Percentiles rank a stretch among this genome's conserved stretches.
phyloP scores from a whole-genome alignment of 495 filamentous ascomycete genomes.

The Aspergillus sclerotiicarbonarius region DNA sequence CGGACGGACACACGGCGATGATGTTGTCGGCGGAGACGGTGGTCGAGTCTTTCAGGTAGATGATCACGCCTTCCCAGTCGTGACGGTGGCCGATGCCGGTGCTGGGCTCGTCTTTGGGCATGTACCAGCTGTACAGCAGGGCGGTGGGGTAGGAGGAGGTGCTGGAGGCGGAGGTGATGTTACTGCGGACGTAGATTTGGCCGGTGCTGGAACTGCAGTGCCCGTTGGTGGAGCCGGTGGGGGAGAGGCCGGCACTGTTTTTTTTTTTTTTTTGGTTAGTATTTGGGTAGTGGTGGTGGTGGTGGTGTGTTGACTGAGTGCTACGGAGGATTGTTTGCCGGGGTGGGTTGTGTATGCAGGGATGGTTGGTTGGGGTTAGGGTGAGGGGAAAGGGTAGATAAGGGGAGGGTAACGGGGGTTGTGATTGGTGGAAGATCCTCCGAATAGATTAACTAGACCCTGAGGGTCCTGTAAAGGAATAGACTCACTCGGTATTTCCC shows the following conservation, averaged over 20 bases:
- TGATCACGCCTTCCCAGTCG: conserved; percentile 53
- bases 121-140: conserved; percentile 56
- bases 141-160: conserved; percentile 35
- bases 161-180: conserved; percentile 36
- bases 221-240: conserved; percentile 35
- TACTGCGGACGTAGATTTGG: conserved; percentile 50
- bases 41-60: conserved; percentile 40
- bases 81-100: conserved; percentile 47
- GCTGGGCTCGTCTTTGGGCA: conserved; percentile 47
- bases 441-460: too few relatives aligned
- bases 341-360: too few relatives aligned
- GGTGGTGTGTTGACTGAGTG: background rate
- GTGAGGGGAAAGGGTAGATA: background rate
- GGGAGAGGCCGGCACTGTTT: conserved; percentile 37
- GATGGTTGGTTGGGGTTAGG: background rate
- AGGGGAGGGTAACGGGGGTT: background rate
- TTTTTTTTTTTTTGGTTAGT: background rate
- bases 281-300: background rate
- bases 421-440: background rate
- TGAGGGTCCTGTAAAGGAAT: background rate
- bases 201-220: conserved; percentile 45
- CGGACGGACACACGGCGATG: conserved; percentile 49
- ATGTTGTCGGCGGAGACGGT: conserved; percentile 42
- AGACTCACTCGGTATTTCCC: conserved; percentile 47
- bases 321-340: too few relatives aligned